A percentile compares a stretch with the other conserved stretches of the same genome.
These are phyloP conservation scores for Entomortierella chlamydospora DNA, from an alignment of 192 early-diverging fungal species.

Conservation along the genomic window DNA sequence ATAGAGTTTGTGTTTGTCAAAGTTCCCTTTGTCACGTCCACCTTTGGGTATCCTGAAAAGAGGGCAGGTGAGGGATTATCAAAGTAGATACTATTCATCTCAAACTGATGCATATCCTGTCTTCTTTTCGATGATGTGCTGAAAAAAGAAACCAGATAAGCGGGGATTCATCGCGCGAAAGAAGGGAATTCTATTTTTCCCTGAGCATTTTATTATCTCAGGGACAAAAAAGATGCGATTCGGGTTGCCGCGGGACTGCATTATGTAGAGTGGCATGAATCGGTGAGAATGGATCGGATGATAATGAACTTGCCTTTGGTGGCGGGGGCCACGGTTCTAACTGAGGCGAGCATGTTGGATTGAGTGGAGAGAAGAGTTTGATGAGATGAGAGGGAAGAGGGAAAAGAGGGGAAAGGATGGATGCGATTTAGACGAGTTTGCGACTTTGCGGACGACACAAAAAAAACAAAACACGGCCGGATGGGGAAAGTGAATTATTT, in stretches of 20 bases:
- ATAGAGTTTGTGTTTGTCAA: too few relatives aligned
- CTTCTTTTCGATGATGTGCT: neutral
- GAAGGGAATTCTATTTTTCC: neutral
- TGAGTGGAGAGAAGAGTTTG: constrained; percentile 29
- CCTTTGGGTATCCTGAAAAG: too few relatives aligned
- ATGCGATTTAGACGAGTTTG: neutral
- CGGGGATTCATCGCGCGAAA: neutral
- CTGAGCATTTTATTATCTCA: neutral
- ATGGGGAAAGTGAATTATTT: neutral
- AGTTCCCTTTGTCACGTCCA: too few relatives aligned
- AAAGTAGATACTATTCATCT: too few relatives aligned
- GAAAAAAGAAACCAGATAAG: neutral
- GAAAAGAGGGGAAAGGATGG: neutral
- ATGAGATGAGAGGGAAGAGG: constrained; percentile 6
- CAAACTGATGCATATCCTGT: too few relatives aligned
- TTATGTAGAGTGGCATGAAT: neutral
- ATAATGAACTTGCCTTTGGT: constrained; percentile 39
- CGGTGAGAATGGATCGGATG: neutral
- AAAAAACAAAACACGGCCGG: constrained; percentile 17
- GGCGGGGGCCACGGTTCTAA: constrained; percentile 44
- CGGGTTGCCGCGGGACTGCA: neutral
- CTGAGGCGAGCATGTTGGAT: constrained; percentile 32
- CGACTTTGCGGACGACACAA: neutral
- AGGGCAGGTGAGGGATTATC: too few relatives aligned
- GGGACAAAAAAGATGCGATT: neutral